Evolutionary conservation across 108 stramenopile genomes (phyloP).

Genomic region (Fistulifera pelliculosa): DNA sequence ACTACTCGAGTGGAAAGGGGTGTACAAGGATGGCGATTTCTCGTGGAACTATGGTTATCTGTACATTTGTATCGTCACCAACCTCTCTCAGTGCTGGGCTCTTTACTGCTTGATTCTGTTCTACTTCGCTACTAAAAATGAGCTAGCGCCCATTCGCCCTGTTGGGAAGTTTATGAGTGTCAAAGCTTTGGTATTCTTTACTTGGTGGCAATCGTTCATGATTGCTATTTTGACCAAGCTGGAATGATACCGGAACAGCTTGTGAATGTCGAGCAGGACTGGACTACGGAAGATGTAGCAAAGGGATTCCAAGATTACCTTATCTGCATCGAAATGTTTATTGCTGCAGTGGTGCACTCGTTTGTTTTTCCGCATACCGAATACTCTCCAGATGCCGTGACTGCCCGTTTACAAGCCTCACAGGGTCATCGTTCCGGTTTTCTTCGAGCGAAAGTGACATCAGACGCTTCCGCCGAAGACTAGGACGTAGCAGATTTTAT

Average conservation of each 20-base stretch:
- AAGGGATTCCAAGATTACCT: conserved; percentile 94
- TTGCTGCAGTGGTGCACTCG: conserved; percentile 85
- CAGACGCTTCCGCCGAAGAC: too few species aligned
- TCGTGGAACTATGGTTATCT: conserved; percentile 69
- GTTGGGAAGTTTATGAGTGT: conserved; percentile 93
- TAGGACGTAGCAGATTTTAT: too few species aligned
- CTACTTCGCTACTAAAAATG: conserved; percentile 87
- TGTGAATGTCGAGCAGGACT: conserved; percentile 30
- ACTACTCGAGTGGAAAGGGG: conserved; percentile 48
- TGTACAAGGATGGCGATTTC: conserved; percentile 90
- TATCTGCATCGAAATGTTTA: conserved; percentile 97
- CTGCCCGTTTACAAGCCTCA: conserved; percentile 32
- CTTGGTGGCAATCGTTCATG: conserved; percentile 89
- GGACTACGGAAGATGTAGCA: conserved; percentile 86
- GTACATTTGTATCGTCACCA: conserved; percentile 82
- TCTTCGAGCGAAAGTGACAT: too few species aligned
- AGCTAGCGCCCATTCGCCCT: conserved; percentile 81
- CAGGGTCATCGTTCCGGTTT: conserved; percentile 3
- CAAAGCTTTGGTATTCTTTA: conserved; percentile 94
- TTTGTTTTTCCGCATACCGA: conserved; percentile 93
- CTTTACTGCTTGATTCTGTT: conserved; percentile 93
- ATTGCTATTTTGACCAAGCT: conserved; percentile 80
- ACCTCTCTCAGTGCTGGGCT: conserved; percentile 93
- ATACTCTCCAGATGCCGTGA: conserved; percentile 61
- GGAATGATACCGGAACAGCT: conserved; percentile 74